phyloP scores from a whole-genome alignment of 257 asterid species.

The Forsythia suspensa region DNA sequence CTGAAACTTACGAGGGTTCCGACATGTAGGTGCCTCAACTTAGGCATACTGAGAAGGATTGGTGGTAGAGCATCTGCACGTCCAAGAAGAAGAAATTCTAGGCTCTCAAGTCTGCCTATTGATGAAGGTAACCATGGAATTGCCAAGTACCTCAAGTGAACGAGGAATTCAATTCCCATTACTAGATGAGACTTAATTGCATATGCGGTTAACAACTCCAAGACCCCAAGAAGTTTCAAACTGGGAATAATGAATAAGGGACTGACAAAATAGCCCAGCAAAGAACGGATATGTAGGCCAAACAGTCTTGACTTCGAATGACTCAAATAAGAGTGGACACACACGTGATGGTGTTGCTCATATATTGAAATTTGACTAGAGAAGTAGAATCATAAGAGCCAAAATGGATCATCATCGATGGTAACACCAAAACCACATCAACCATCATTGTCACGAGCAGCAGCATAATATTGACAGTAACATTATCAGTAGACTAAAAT shows the following conservation, averaged over 20 bases:
- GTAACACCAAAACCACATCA: neutral
- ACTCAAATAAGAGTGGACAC: neutral
- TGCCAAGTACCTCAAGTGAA: slow-evolving; percentile 20
- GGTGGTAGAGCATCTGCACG: neutral
- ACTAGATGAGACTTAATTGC: no score
- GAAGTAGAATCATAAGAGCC: neutral
- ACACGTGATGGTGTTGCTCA: neutral
- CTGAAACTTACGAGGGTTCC: neutral
- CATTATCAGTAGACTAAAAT: neutral
- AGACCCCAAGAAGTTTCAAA: slow-evolving; percentile 5
- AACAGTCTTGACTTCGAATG: neutral
- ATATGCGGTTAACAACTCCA: neutral
- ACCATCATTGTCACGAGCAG: neutral
- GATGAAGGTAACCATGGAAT: neutral
- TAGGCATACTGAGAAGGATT: neutral
- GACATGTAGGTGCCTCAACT: slow-evolving; percentile 3
- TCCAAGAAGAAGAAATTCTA: slow-evolving; percentile 1
- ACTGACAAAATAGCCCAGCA: neutral
- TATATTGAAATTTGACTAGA: neutral
- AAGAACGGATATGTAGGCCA: neutral
- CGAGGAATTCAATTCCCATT: neutral
- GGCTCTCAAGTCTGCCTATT: neutral
- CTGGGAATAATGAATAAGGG: neutral
- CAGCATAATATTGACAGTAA: neutral
- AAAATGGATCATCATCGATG: neutral